Conservation (phyloP, 768 basidiomycete species). For the Hypsizygus marmoreus region DNA sequence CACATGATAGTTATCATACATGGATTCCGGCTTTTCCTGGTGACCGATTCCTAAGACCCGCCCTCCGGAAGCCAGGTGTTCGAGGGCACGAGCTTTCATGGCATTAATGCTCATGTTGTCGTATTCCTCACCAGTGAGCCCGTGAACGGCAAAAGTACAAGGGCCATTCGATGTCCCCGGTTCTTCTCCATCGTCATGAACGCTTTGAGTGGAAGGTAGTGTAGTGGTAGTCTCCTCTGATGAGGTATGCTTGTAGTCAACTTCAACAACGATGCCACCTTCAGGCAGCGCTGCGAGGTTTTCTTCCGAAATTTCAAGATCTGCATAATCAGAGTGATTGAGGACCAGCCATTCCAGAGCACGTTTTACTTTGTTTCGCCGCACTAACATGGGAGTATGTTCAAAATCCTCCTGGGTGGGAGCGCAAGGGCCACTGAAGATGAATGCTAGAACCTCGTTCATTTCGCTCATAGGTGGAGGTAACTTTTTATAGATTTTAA, state of each 20-base stretch:
- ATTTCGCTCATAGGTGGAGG: slow-evolving; percentile 23
- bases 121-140: slow-evolving; percentile 26
- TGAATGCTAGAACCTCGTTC: slow-evolving; percentile 23
- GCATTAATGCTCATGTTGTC: slow-evolving; percentile 14
- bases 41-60: slow-evolving; percentile 25
- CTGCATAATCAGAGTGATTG: slow-evolving; percentile 26
- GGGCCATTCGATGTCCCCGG: slow-evolving; percentile 30
- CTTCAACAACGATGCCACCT: not conserved
- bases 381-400: slow-evolving; percentile 24
- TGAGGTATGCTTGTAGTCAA: slow-evolving; percentile 1
- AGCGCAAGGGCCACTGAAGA: slow-evolving; percentile 6
- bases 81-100: slow-evolving; percentile 21
- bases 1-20: slow-evolving; percentile 32
- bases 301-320: slow-evolving; percentile 22
- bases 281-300: slow-evolving; percentile 2
- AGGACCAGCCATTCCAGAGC: slow-evolving; percentile 29
- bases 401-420: slow-evolving; percentile 16
- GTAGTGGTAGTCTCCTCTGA: no score
- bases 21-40: slow-evolving; percentile 16
- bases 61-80: slow-evolving; percentile 16
- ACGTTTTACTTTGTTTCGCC: slow-evolving; percentile 18
- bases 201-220: no score
- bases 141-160: slow-evolving; percentile 40
- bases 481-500: slow-evolving; percentile 21
- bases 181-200: no score